Evolutionary conservation across 2,329 filamentous ascomycete genomes (phyloP).

Genomic region (Tothia fuscella): DNA sequence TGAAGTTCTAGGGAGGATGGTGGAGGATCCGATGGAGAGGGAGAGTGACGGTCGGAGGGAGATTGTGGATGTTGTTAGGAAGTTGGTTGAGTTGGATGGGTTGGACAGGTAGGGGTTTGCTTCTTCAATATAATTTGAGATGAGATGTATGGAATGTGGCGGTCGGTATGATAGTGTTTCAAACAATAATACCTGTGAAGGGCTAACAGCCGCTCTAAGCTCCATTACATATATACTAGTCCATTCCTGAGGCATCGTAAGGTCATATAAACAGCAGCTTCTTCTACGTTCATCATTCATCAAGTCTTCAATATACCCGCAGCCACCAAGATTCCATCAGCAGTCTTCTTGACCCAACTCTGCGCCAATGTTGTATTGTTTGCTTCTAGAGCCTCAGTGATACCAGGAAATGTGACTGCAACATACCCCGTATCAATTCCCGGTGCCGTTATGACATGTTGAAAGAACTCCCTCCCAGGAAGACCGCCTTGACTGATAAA

Average conservation of each 20-base stretch:
- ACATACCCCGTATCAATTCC: slow-evolving; percentile 29
- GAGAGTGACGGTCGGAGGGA: slow-evolving; percentile 35
- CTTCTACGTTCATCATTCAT: too few relatives aligned
- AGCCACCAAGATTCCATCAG: slow-evolving; percentile 21
- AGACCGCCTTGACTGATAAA: slow-evolving; percentile 36
- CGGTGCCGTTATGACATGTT: slow-evolving; percentile 35
- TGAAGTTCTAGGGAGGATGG: slow-evolving; percentile 64
- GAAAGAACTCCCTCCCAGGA: slow-evolving; percentile 33
- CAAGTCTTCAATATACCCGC: slow-evolving; percentile 23
- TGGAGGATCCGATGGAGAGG: slow-evolving; percentile 59
- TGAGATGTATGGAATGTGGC: too few relatives aligned
- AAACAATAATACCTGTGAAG: too few relatives aligned
- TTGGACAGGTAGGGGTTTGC: slow-evolving; percentile 48
- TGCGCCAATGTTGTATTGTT: slow-evolving; percentile 20
- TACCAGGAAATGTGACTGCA: slow-evolving; percentile 25
- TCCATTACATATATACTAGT: neutral
- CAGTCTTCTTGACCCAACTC: slow-evolving; percentile 25
- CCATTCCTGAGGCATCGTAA: neutral
- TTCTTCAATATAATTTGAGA: too few relatives aligned
- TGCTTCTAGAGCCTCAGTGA: slow-evolving; percentile 26
- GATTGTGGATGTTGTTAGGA: slow-evolving; percentile 65
- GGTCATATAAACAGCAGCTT: too few relatives aligned
- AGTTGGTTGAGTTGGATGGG: slow-evolving; percentile 81
- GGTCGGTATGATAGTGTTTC: too few relatives aligned
- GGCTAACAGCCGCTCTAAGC: too few relatives aligned